phyloP scores from a whole-genome alignment of 345 rosid genomes.

The Bruguiera sexangula region DNA sequence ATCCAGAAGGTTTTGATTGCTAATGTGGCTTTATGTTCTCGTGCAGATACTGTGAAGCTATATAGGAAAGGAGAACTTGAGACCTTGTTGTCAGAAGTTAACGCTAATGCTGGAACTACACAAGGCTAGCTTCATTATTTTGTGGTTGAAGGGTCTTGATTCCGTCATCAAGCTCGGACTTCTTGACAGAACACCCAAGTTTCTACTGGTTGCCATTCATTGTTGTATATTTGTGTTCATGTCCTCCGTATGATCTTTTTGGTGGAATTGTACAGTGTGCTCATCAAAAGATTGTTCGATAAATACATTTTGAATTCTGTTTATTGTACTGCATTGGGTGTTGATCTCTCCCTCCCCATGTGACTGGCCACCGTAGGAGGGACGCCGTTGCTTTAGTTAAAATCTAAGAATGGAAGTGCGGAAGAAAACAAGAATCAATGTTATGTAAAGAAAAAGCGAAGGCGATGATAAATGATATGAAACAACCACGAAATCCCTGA shows the following conservation, averaged over 20 bases:
- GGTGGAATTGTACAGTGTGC: constrained; percentile 9
- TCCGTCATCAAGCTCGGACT: background rate
- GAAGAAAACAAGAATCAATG: too few species aligned
- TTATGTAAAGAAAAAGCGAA: too few species aligned
- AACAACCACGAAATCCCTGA: too few species aligned
- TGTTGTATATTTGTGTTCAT: constrained; percentile 2
- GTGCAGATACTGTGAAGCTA: constrained; percentile 77
- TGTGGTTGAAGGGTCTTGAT: background rate
- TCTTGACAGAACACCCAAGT: constrained; percentile 9
- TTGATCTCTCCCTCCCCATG: too few species aligned
- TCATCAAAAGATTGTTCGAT: background rate
- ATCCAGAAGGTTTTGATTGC: background rate
- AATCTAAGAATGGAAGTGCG: too few species aligned
- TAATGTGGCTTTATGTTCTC: constrained; percentile 18
- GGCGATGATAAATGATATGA: too few species aligned
- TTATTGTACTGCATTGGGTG: too few species aligned
- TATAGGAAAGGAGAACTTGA: constrained; percentile 70
- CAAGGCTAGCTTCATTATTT: constrained; percentile 17
- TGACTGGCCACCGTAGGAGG: too few species aligned
- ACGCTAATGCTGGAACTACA: constrained; percentile 22
- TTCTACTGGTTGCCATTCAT: background rate
- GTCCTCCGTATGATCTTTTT: background rate
- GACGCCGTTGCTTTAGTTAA: too few species aligned
- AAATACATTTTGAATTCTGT: background rate
- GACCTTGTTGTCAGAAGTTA: constrained; percentile 59